Base-by-base conservation (phyloP, 352 stramenopile species). In the Phytophthora idaei region DNA sequence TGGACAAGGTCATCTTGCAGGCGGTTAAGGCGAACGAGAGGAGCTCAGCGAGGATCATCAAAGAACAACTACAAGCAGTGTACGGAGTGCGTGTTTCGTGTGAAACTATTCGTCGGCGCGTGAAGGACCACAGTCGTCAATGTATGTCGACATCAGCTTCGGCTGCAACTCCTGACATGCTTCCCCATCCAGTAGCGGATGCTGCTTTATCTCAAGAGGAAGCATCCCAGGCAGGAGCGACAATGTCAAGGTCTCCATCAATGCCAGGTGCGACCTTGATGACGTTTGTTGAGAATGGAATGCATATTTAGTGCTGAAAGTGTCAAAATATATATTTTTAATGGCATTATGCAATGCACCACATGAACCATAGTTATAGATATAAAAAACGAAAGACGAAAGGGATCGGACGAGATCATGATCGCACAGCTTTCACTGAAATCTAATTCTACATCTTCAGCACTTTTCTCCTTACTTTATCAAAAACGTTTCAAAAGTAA, bases 1-100 rank as follows among this genome's bases (percentile, higher is more conserved):
- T 90, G 27, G 81, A 90, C 49, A 80, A 83, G 31, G 78, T 90
- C 37, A 90, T 92, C 41, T 47, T 89, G 27, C 74, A 90, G 54
- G 81, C 77, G 1, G 80, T 90, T 15, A 79, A 81, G 57, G 53
- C 50, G 2, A 87, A 89, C 57, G 69, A 80, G 36, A 87, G 85
- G 63, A 81, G 81, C 63, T 88, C 80, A 41, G 79, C 83, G 6
- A 68, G 79, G 14, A 74, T 80, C 52, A 87, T 90, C 52, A 81
- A 91, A 58, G 70, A 86, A 32, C 75, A 89, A 59, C 57, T 90
- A 8, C 53, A 77, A 44, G 64, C 47, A 11, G 72, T 64, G 12
- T 88, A 80, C 47, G 75, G 76, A 14, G 77, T 92, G 36, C 78
- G 69, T 8, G 75, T 92, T 39, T 89, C 81, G 10, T 92, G 83